Evolutionary conservation across 2,329 filamentous ascomycete species (phyloP).

Genomic region (Knoxdaviesia proteae): DNA sequence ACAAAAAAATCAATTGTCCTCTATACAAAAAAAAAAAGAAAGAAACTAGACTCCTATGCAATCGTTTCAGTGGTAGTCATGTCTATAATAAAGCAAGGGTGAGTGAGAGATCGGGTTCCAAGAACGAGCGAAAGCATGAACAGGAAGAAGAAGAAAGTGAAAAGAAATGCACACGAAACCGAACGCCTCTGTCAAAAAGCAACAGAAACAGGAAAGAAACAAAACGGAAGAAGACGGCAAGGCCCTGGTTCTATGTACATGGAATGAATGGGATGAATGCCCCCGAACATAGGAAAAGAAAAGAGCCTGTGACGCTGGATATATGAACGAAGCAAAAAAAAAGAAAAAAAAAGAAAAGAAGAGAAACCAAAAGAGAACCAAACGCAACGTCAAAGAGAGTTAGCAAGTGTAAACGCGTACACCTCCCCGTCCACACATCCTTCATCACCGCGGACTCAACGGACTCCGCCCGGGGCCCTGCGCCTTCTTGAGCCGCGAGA

Average conservation of each 20-base stretch:
- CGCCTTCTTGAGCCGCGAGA: slow-evolving; percentile 20
- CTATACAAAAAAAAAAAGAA: too few relatives aligned
- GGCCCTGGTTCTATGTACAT: too few relatives aligned
- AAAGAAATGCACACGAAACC: background rate
- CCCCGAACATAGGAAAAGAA: background rate
- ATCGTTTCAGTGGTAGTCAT: too few relatives aligned
- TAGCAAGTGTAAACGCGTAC: too few relatives aligned
- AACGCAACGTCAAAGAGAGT: background rate
- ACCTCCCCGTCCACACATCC: too few relatives aligned
- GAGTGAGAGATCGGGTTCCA: too few relatives aligned
- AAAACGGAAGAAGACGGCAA: background rate
- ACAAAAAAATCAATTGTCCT: too few relatives aligned
- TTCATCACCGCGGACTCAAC: slow-evolving; percentile 13
- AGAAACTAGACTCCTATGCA: too few relatives aligned
- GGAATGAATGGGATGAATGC: too few relatives aligned
- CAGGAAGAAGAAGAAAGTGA: background rate
- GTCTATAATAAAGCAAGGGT: too few relatives aligned
- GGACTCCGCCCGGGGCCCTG: slow-evolving; percentile 21
- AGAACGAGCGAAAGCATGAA: too few relatives aligned
- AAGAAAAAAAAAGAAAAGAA: background rate
- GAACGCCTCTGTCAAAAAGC: background rate
- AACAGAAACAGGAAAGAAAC: background rate
- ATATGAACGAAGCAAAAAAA: background rate
- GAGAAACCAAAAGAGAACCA: background rate
- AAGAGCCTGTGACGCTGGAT: background rate